A percentile compares a stretch with the other conserved stretches of the same genome.
Evolutionary conservation across 78 protist species (phyloP).

Genomic region (Dictyostelium purpureum): DNA sequence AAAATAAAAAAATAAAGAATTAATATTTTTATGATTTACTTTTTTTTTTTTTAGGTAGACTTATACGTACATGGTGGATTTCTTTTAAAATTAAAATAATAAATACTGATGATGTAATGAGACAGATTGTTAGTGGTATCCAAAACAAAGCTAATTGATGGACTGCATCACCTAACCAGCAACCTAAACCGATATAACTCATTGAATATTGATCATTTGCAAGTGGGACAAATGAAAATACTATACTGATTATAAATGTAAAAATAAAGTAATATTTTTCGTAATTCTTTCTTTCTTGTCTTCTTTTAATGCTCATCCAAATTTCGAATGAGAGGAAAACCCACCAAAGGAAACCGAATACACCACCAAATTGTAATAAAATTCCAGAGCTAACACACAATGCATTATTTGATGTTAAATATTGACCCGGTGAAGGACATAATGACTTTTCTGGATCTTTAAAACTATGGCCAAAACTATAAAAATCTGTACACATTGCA

Average conservation of each 20-base stretch:
- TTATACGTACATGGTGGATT: neutral
- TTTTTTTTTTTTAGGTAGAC: neutral
- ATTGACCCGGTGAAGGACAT: neutral
- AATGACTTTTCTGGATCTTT: neutral
- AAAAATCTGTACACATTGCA: neutral
- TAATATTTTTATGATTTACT: neutral
- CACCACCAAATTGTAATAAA: constrained; percentile 22
- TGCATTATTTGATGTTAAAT: neutral
- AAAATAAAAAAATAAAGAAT: neutral
- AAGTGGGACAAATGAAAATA: constrained; percentile 24
- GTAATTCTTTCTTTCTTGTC: neutral
- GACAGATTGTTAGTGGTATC: constrained; percentile 15
- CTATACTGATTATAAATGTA: neutral
- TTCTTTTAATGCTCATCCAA: neutral
- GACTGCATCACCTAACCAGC: neutral
- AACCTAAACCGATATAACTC: constrained; percentile 3
- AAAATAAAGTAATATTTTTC: constrained; percentile 7
- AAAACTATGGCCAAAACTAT: neutral
- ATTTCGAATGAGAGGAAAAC: neutral
- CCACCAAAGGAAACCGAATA: neutral
- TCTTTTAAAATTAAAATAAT: constrained; percentile 36
- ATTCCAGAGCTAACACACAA: neutral
- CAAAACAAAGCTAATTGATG: constrained; percentile 47
- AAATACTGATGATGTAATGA: neutral
- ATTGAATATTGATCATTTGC: neutral